These are phyloP conservation scores for Ceratocystis variospora DNA, from an alignment of 2,329 filamentous ascomycete genomes.

Conservation along the genomic window DNA sequence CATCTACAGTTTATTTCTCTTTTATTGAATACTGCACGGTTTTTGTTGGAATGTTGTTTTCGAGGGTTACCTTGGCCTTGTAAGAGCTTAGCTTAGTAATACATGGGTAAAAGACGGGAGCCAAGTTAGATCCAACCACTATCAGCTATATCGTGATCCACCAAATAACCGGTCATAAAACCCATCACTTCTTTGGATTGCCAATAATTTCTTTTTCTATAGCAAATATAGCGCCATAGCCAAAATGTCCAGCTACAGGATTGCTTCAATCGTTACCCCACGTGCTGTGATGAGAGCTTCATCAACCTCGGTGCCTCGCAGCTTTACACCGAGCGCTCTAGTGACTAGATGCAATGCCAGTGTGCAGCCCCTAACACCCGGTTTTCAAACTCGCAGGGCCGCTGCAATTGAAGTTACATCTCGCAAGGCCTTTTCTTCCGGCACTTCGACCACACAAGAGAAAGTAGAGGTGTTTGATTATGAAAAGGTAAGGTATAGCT, in stretches of 20 bases:
- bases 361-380: background rate
- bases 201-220: background rate
- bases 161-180: too few relatives aligned
- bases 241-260: background rate
- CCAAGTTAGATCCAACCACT: too few relatives aligned
- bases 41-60: too few relatives aligned
- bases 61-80: too few relatives aligned
- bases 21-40: background rate
- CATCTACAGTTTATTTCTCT: background rate
- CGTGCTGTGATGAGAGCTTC: background rate
- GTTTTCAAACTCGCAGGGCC: background rate
- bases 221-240: background rate
- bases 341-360: background rate
- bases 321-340: background rate
- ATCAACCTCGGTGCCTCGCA: background rate
- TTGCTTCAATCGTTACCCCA: background rate
- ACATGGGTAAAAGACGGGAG: too few relatives aligned
- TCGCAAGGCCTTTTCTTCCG: background rate
- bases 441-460: background rate
- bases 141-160: too few relatives aligned
- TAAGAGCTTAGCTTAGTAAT: too few relatives aligned
- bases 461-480: conserved; percentile 15
- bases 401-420: background rate
- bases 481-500: conserved; percentile 17
- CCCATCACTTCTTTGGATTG: too few relatives aligned